Evolutionary conservation across 306 rosid genomes (phyloP).

Genomic region (Prunus persica): DNA sequence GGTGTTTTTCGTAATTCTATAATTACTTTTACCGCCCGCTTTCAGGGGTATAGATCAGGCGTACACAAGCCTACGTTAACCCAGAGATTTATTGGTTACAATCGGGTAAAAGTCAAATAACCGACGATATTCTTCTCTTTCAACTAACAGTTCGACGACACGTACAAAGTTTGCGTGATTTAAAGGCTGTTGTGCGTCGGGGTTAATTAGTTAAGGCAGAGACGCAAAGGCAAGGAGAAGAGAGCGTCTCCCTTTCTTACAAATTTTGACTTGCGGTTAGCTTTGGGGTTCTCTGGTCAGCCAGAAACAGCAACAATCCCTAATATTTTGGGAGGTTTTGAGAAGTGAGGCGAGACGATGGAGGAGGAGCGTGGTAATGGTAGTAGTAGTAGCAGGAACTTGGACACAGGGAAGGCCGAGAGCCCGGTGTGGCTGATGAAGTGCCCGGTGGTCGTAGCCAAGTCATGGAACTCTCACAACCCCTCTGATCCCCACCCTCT

Average conservation of each 20-base stretch:
- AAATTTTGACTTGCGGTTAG: constrained; percentile 1
- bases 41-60: background rate
- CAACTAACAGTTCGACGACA: background rate
- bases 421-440: constrained; percentile 98
- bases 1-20: no score
- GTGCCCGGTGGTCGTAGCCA: constrained; percentile 81
- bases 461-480: constrained; percentile 82
- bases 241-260: background rate
- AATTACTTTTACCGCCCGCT: background rate
- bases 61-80: background rate
- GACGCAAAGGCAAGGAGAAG: background rate
- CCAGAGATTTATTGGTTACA: background rate
- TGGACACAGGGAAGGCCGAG: constrained; percentile 79
- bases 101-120: background rate
- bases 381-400: constrained; percentile 40
- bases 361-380: constrained; percentile 59
- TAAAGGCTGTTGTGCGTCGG: background rate
- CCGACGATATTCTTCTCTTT: background rate
- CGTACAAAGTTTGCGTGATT: background rate
- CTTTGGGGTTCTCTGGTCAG: background rate
- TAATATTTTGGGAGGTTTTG: background rate
- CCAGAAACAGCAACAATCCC: background rate
- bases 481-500: constrained; percentile 72
- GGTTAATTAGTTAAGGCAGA: background rate
- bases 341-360: background rate